Evolutionary conservation across 208 protist genomes (phyloP).

Genomic region (Tritrichomonas foetus): DNA sequence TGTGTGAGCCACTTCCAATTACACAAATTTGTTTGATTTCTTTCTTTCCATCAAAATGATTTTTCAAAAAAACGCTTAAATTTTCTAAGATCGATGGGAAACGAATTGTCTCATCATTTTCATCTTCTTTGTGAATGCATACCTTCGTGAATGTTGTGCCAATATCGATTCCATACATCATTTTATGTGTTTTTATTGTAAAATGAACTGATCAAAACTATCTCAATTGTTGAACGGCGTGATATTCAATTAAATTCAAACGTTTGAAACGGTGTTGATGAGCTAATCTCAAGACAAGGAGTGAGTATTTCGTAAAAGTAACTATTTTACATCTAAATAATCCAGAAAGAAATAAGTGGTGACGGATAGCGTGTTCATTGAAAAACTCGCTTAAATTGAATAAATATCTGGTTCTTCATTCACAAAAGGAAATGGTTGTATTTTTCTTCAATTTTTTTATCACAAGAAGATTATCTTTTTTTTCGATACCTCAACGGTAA

Average conservation of each 20-base stretch:
- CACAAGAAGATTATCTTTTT: too few species aligned
- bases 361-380: too few species aligned
- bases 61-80: neutral
- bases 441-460: too few species aligned
- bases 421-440: too few species aligned
- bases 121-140: neutral
- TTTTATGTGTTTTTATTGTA: too few species aligned
- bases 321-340: too few species aligned
- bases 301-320: too few species aligned
- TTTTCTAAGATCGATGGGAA: neutral
- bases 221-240: neutral
- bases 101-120: neutral
- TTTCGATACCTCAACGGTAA: too few species aligned
- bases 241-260: neutral
- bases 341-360: too few species aligned
- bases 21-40: neutral
- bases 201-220: too few species aligned
- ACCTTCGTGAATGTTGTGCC: neutral
- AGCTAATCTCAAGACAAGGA: neutral
- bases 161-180: neutral
- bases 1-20: neutral
- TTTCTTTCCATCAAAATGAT: neutral
- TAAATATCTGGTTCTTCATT: too few species aligned
- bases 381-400: too few species aligned
- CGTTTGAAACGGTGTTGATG: neutral